A percentile compares a stretch with the other conserved stretches of the same genome.
Conservation (phyloP, 1,284 basidiomycete species). For the Bjerkandera adusta region DNA sequence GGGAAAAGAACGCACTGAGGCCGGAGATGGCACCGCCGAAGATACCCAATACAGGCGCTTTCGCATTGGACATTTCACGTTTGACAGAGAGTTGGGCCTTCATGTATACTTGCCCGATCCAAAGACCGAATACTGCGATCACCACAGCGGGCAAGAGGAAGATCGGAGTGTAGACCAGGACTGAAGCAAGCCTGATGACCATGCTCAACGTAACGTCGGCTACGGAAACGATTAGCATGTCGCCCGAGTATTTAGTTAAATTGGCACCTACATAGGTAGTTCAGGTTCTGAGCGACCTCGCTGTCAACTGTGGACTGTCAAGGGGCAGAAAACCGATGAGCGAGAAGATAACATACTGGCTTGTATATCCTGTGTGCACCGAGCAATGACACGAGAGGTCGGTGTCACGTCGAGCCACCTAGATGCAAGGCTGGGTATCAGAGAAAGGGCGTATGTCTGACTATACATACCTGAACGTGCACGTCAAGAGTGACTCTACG, state of each 20-base stretch:
- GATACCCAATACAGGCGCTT: slow-evolving; percentile 61
- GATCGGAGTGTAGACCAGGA: slow-evolving; percentile 41
- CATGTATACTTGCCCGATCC: slow-evolving; percentile 52
- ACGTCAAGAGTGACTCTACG: slow-evolving; percentile 49
- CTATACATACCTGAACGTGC: slow-evolving; percentile 41
- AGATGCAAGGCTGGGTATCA: not conserved
- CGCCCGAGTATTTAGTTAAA: slow-evolving; percentile 23
- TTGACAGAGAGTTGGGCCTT: slow-evolving; percentile 75
- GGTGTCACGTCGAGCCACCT: slow-evolving; percentile 43
- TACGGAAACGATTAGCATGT: slow-evolving; percentile 19
- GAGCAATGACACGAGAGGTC: slow-evolving; percentile 47
- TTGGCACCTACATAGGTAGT: slow-evolving; percentile 26
- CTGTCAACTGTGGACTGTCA: slow-evolving; percentile 33
- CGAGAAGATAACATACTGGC: slow-evolving; percentile 25
- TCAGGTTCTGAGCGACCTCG: slow-evolving; percentile 10
- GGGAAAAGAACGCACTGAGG: slow-evolving; percentile 40
- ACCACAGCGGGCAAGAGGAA: slow-evolving; percentile 35
- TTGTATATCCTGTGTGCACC: slow-evolving; percentile 54
- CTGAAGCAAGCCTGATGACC: slow-evolving; percentile 38
- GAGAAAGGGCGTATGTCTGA: not conserved
- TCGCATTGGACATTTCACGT: slow-evolving; percentile 63
- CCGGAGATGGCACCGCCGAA: slow-evolving; percentile 70
- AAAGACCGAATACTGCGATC: slow-evolving; percentile 42
- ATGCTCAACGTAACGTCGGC: slow-evolving; percentile 29
- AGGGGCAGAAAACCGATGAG: slow-evolving; percentile 32